A percentile compares a stretch with the other conserved stretches of the same genome.
phyloP scores from a whole-genome alignment of 371 early-diverging fungal species.

The Saksenaea oblongispora region DNA sequence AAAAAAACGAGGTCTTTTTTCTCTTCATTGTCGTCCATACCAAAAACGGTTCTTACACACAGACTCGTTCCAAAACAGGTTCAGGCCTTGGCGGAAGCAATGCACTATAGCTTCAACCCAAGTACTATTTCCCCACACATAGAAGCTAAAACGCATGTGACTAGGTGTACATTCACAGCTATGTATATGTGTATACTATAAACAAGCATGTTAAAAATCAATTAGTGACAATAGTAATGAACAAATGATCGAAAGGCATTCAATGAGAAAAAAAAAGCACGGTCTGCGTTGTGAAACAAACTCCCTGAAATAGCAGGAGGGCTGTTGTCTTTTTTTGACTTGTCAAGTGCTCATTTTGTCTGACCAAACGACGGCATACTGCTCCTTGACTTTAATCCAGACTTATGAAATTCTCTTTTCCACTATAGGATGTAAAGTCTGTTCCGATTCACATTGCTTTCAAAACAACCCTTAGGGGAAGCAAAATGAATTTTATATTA shows the following conservation, averaged over 20 bases:
- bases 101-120: not conserved
- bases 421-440: not conserved
- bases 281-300: constrained; percentile 8
- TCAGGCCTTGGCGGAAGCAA: not conserved
- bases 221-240: not conserved
- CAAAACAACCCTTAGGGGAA: not conserved
- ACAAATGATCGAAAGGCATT: not conserved
- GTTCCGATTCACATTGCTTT: not conserved
- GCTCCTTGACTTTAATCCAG: not conserved
- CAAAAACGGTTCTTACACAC: not conserved
- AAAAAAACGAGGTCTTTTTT: not conserved
- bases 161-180: not conserved
- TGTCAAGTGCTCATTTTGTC: not conserved
- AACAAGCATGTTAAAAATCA: too few species aligned
- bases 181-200: too few species aligned
- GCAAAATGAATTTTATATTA: not conserved
- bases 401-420: not conserved
- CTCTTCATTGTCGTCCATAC: constrained; percentile 1
- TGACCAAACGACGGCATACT: not conserved
- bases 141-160: not conserved
- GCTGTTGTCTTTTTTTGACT: constrained; percentile 7
- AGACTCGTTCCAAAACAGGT: not conserved
- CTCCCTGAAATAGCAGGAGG: constrained; percentile 25
- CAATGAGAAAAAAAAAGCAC: not conserved
- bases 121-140: not conserved